A percentile compares a stretch with the other conserved stretches of the same genome.
Evolutionary conservation across 179 eudicot genomes (phyloP).

Genomic region (Drosera spatulata): DNA sequence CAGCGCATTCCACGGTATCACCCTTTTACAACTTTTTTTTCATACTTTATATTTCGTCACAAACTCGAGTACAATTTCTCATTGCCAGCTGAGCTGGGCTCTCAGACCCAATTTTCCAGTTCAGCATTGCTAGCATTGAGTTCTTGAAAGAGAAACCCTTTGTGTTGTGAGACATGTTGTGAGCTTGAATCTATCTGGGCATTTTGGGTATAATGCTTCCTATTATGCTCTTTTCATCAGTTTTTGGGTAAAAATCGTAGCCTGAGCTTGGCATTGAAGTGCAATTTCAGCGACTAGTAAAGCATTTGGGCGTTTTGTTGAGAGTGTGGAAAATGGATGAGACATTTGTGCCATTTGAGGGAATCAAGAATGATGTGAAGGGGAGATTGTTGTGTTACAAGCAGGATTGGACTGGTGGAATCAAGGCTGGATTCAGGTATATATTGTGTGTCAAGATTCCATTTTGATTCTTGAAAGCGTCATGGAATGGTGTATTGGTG

Average conservation of each 20-base stretch:
- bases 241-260: background rate
- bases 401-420: slow-evolving; percentile 45
- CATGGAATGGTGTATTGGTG: background rate
- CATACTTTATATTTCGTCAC: no score
- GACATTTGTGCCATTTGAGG: slow-evolving; percentile 38
- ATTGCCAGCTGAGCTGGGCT: slow-evolving; percentile 3
- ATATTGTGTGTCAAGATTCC: background rate
- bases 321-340: slow-evolving; percentile 21
- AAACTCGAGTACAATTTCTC: background rate
- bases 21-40: no score
- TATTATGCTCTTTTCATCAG: no score
- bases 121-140: slow-evolving; percentile 7
- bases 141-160: no score
- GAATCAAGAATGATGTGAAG: slow-evolving; percentile 39
- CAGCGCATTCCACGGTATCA: no score
- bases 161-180: no score
- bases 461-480: slow-evolving; percentile 1
- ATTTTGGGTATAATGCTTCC: background rate
- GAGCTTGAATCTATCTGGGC: background rate
- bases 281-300: background rate
- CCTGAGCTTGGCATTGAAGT: slow-evolving; percentile 1
- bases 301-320: background rate
- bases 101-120: slow-evolving; percentile 9
- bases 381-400: slow-evolving; percentile 38
- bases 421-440: slow-evolving; percentile 48